These are phyloP conservation scores for Opeltia flavorubescens DNA, from an alignment of 495 filamentous ascomycete genomes.

Conservation along the genomic window DNA sequence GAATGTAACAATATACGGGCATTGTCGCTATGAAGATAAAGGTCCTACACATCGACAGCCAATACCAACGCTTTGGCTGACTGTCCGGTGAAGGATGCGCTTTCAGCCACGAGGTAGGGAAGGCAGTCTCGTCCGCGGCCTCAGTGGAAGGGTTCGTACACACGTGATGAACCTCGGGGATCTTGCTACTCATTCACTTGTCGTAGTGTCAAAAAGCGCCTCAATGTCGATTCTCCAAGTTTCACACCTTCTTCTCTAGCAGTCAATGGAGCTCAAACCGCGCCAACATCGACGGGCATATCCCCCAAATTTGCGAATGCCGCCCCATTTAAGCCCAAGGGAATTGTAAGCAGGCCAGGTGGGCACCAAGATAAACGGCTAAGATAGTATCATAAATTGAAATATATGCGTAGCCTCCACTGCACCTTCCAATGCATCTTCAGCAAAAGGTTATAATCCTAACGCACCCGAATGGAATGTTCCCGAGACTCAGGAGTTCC, in stretches of 20 bases:
- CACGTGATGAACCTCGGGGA: background rate
- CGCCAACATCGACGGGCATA: conserved; percentile 48
- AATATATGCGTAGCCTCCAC: conserved; percentile 10
- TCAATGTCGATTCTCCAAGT: conserved; percentile 92
- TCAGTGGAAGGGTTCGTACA: conserved; percentile 43
- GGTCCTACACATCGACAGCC: conserved; percentile 24
- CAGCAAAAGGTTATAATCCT: conserved; percentile 15
- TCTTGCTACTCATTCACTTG: conserved; percentile 1
- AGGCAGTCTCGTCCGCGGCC: conserved; percentile 29
- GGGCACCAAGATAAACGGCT: background rate
- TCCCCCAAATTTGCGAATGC: conserved; percentile 81
- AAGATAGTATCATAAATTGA: background rate
- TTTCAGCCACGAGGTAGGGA: conserved; percentile 76
- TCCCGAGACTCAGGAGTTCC: conserved; percentile 61
- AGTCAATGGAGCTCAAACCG: conserved; percentile 33
- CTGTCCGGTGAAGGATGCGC: conserved; percentile 46
- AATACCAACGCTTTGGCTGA: conserved; percentile 8
- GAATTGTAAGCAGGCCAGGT: conserved; percentile 24
- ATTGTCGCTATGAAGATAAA: conserved; percentile 84
- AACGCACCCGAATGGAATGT: conserved; percentile 39
- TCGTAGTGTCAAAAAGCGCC: conserved; percentile 51
- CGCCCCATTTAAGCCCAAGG: conserved; percentile 75
- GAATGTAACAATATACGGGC: conserved; percentile 87
- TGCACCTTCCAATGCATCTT: conserved; percentile 9
- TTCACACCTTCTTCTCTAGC: conserved; percentile 65